Percentiles rank a stretch among this genome's conserved stretches.
Conservation (phyloP, 257 asterid genomes). For the Solanum acaule region DNA sequence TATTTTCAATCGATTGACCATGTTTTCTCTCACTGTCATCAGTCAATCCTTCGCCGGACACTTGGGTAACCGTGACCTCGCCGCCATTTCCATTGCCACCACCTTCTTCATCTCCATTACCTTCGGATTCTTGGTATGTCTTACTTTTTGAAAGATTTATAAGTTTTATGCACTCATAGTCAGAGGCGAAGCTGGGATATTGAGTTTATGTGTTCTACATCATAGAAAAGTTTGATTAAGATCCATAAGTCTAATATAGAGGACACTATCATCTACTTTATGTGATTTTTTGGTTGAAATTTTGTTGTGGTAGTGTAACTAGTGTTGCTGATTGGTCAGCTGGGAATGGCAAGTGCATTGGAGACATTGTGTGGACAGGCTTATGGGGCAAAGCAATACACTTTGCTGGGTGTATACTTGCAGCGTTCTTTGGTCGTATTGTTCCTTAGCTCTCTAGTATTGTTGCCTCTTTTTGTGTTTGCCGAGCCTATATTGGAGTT, state of each 20-base stretch:
- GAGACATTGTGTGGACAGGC: conserved; percentile 65
- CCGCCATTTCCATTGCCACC: conserved; percentile 53
- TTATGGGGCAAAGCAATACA: conserved; percentile 43
- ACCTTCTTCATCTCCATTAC: conserved; percentile 46
- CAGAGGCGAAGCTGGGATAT: background rate
- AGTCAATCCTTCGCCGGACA: conserved; percentile 48
- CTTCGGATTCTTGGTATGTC: conserved; percentile 45
- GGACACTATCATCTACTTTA: background rate
- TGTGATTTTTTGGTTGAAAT: background rate
- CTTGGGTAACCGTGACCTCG: conserved; percentile 33
- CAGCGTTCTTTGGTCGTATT: conserved; percentile 52
- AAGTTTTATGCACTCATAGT: background rate
- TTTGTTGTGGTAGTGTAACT: background rate
- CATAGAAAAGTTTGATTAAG: background rate
- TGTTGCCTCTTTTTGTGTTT: no score
- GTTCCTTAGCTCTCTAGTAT: conserved; percentile 25
- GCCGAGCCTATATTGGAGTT: no score
- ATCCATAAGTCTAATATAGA: background rate
- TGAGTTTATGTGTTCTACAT: background rate
- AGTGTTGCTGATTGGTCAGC: conserved; percentile 12
- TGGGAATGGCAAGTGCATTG: conserved; percentile 66
- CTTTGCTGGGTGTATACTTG: conserved; percentile 40
- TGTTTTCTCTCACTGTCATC: conserved; percentile 47
- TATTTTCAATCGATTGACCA: conserved; percentile 36
- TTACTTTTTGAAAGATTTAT: background rate